These are phyloP conservation scores for Teunomyces stri DNA, from an alignment of 805 yeast genomes.

Conservation along the genomic window DNA sequence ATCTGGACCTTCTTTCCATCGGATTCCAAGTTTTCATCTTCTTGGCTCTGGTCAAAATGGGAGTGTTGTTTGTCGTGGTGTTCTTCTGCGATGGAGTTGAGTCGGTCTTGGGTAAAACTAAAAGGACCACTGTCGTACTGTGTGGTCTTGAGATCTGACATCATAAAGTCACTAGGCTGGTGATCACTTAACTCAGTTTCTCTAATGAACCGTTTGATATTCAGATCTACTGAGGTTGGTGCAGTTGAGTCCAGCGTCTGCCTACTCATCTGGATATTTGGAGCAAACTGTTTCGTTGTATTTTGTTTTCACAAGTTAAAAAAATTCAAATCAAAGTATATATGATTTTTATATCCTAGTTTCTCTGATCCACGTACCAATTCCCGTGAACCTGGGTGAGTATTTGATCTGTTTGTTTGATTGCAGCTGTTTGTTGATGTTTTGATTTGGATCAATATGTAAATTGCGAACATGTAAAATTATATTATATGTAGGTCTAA, in stretches of 20 bases:
- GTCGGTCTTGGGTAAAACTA: background rate
- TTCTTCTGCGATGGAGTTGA: background rate
- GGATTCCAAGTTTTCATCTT: background rate
- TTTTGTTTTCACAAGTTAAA: background rate
- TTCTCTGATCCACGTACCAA: background rate
- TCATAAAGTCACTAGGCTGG: conserved; percentile 7
- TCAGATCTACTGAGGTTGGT: conserved; percentile 22
- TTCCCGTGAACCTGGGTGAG: background rate
- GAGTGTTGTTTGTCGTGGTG: background rate
- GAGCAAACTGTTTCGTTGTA: background rate
- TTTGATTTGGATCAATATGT: conserved; percentile 1
- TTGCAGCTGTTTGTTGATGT: conserved; percentile 5
- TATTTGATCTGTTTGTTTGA: background rate
- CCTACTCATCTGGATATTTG: background rate
- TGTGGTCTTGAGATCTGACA: conserved; percentile 17
- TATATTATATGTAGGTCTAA: background rate
- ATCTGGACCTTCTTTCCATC: background rate
- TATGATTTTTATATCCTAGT: background rate
- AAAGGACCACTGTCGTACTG: conserved; percentile 2
- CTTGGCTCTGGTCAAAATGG: background rate
- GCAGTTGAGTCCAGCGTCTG: conserved; percentile 19
- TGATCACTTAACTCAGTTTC: conserved; percentile 27
- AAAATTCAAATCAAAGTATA: background rate
- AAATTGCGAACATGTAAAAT: background rate
- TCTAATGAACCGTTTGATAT: conserved; percentile 25